Base-by-base conservation (phyloP, 2,329 filamentous ascomycete genomes). In the Pseudogymnoascus sp. region DNA sequence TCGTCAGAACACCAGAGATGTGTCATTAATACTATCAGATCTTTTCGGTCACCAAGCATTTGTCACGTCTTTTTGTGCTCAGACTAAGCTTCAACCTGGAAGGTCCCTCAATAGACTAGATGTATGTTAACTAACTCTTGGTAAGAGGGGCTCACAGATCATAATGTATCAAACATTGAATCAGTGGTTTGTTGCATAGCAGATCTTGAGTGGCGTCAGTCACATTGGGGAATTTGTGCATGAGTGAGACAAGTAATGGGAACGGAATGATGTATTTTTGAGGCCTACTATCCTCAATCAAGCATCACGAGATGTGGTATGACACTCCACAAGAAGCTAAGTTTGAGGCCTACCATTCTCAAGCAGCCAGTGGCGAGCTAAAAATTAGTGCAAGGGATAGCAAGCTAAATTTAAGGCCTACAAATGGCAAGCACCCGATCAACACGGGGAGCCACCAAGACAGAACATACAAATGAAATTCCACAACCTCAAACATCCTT, bases 381-480 rank as follows among this genome's bases (percentile, higher is more conserved):
- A 11, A n/a, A 12, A n/a, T n/a, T 3, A 4, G 6, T 19, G 42
- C 42, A 52, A 28, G 42, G 42, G 25, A 30, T 52, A 52, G 8
- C 2, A 52, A 52, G 45, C 45, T 52, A 52, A 52, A 52, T 52
- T 52, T 52, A 25, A 52, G 45, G 45, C 45, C 45, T 52, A 52
- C 45, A 2, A 52, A 8, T 19, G 25, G 14, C 11, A 30, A 30
- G 45, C n/a, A 30, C 16, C 45, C 45, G 30, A 52, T 52, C 45
- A 52, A 16, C 25, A 52, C 8, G 23, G 30, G 45, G 45, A 16
- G 45, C 16, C 42, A 25, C 12, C 14, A 11, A 30, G 30, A 30
- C 45, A 30, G 14, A 14, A 52, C 14, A 52, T 30, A 52, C 30
- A 52, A 52, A 12, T 52, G 8, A 30, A 30, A 52, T 30, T 8